Evolutionary conservation across 805 yeast genomes (phyloP).

Genomic region (Jamesozyma jinghongensis): DNA sequence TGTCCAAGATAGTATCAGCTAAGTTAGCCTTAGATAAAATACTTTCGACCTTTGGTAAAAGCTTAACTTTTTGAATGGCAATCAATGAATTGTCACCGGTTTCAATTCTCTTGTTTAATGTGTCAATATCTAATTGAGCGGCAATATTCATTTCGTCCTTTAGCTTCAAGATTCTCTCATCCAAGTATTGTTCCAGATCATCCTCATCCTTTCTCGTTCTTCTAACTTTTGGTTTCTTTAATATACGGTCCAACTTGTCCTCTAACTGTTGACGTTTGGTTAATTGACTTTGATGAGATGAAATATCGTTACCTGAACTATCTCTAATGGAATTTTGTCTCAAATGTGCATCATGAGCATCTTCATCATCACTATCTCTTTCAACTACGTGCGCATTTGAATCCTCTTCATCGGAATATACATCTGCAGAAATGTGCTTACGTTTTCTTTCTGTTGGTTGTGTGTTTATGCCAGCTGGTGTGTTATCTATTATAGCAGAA

Average conservation of each 20-base stretch:
- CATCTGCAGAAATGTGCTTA: slow-evolving; percentile 21
- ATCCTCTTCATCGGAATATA: slow-evolving; percentile 14
- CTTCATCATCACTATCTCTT: slow-evolving; percentile 18
- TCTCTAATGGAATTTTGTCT: slow-evolving; percentile 1
- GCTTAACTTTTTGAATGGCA: slow-evolving; percentile 57
- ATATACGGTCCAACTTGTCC: slow-evolving; percentile 66
- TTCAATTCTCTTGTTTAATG: slow-evolving; percentile 37
- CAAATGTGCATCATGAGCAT: slow-evolving; percentile 10
- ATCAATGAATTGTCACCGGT: slow-evolving; percentile 29
- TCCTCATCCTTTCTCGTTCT: slow-evolving; percentile 75
- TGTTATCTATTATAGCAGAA: too few relatives aligned
- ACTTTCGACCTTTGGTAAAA: slow-evolving; percentile 70
- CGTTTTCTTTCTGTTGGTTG: slow-evolving; percentile 18
- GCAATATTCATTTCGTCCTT: slow-evolving; percentile 87
- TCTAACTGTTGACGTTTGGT: slow-evolving; percentile 71
- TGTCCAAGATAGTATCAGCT: slow-evolving; percentile 89
- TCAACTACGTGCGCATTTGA: slow-evolving; percentile 5
- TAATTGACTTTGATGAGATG: slow-evolving; percentile 10
- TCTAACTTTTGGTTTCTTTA: slow-evolving; percentile 54
- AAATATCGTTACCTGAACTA: slow-evolving; percentile 2
- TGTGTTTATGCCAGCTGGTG: neutral
- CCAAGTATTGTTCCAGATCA: slow-evolving; percentile 91
- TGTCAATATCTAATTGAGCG: slow-evolving; percentile 63
- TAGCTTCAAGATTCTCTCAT: slow-evolving; percentile 72
- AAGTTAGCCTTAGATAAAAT: slow-evolving; percentile 72